Conservation (phyloP, 345 rosid species). For the Litchi chinensis region DNA sequence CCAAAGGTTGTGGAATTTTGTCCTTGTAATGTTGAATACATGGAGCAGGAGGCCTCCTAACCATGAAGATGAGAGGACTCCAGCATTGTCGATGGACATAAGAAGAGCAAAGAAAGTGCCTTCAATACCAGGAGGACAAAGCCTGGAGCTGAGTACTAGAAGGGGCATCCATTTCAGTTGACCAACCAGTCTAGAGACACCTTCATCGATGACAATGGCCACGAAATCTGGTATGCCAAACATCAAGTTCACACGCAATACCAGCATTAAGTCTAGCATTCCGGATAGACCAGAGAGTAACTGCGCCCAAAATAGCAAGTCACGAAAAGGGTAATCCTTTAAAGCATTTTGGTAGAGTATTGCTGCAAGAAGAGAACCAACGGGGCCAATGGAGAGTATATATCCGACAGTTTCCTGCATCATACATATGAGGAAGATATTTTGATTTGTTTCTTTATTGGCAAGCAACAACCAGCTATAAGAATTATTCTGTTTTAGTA, state of each 20-base stretch:
- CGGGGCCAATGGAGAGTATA: slow-evolving; percentile 76
- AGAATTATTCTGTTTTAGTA: background rate
- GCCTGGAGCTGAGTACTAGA: slow-evolving; percentile 78
- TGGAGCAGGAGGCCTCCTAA: slow-evolving; percentile 83
- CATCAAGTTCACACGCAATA: slow-evolving; percentile 66
- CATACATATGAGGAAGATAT: background rate
- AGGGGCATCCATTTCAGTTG: slow-evolving; percentile 95
- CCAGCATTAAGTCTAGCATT: slow-evolving; percentile 84
- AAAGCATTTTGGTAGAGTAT: slow-evolving; percentile 67
- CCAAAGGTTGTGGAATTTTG: slow-evolving; percentile 69
- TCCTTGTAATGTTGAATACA: slow-evolving; percentile 60
- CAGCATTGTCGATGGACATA: slow-evolving; percentile 89
- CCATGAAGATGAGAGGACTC: slow-evolving; percentile 77
- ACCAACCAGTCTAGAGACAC: slow-evolving; percentile 61
- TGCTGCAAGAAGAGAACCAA: slow-evolving; percentile 87
- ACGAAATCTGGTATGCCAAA: slow-evolving; percentile 73
- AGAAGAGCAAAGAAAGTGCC: slow-evolving; percentile 92
- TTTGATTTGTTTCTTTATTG: background rate
- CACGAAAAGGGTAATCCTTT: slow-evolving; percentile 72
- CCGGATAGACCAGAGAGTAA: slow-evolving; percentile 74
- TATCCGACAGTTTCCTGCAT: slow-evolving; percentile 85
- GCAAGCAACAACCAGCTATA: background rate
- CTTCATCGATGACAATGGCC: slow-evolving; percentile 69
- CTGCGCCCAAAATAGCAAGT: slow-evolving; percentile 82
- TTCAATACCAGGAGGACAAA: slow-evolving; percentile 87